A percentile compares a stretch with the other conserved stretches of the same genome.
Conservation (phyloP, 2,329 filamentous ascomycete genomes). For the Leptographium wingfieldii region DNA sequence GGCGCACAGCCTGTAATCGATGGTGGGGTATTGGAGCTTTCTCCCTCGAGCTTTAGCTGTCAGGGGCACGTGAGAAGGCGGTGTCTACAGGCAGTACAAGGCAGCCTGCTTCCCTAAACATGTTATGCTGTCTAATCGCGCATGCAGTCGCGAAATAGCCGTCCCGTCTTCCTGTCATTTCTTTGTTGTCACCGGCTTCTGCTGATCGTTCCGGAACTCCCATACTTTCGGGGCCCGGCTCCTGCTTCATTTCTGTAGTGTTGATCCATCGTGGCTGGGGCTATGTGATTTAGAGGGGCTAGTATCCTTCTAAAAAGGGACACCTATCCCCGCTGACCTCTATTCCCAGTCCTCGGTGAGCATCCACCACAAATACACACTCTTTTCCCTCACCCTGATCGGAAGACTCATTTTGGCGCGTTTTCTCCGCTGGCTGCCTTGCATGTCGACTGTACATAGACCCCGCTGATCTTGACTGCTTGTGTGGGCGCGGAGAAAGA, state of each 20-base stretch:
- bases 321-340: background rate
- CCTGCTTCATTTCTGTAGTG: background rate
- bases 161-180: background rate
- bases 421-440: background rate
- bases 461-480: background rate
- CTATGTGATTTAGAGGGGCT: background rate
- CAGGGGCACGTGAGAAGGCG: background rate
- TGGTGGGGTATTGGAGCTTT: background rate
- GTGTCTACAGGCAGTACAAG: background rate
- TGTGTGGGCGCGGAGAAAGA: background rate
- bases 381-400: background rate
- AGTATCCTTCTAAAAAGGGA: background rate
- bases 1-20: background rate
- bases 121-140: background rate
- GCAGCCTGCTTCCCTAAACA: background rate
- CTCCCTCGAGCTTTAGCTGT: background rate
- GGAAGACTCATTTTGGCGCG: background rate
- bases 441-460: constrained; percentile 1
- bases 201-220: background rate
- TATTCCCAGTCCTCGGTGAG: background rate
- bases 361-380: background rate
- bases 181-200: background rate
- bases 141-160: background rate
- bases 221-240: background rate
- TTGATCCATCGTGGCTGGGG: background rate